Conservation (phyloP, 2,329 filamentous ascomycete genomes). For the Neurospora sp. region DNA sequence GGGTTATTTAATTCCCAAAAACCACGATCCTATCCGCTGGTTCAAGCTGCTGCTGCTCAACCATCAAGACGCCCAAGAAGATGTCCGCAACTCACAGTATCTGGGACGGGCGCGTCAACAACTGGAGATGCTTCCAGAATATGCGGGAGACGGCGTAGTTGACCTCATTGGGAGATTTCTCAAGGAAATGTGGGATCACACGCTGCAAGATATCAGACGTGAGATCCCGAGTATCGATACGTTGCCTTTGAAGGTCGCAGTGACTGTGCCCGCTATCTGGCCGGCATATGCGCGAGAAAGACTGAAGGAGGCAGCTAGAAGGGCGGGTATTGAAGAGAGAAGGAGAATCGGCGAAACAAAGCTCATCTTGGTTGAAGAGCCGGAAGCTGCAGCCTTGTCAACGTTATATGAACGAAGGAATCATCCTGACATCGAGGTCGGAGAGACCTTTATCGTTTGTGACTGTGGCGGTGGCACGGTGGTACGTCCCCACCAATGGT, state of each 20-base stretch:
- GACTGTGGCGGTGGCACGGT: constrained; percentile 7
- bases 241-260: constrained; percentile 5
- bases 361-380: constrained; percentile 7
- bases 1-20: constrained; percentile 4
- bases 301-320: constrained; percentile 4
- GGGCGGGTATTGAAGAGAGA: not conserved
- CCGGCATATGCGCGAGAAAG: constrained; percentile 4
- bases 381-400: constrained; percentile 6
- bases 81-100: not conserved
- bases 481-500: not conserved
- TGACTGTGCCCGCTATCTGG: constrained; percentile 10
- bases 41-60: constrained; percentile 10
- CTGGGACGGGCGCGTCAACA: constrained; percentile 2
- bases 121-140: not conserved
- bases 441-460: constrained; percentile 8
- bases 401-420: not conserved
- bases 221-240: constrained; percentile 1
- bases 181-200: constrained; percentile 3
- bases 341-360: not conserved
- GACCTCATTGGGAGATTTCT: not conserved
- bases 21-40: constrained; percentile 7
- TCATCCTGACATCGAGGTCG: constrained; percentile 4
- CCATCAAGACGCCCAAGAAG: not conserved
- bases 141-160: not conserved
- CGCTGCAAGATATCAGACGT: not conserved